A percentile compares a stretch with the other conserved stretches of the same genome.
Evolutionary conservation across 2,329 filamentous ascomycete species (phyloP).

Genomic region (Colletotrichum filicis): DNA sequence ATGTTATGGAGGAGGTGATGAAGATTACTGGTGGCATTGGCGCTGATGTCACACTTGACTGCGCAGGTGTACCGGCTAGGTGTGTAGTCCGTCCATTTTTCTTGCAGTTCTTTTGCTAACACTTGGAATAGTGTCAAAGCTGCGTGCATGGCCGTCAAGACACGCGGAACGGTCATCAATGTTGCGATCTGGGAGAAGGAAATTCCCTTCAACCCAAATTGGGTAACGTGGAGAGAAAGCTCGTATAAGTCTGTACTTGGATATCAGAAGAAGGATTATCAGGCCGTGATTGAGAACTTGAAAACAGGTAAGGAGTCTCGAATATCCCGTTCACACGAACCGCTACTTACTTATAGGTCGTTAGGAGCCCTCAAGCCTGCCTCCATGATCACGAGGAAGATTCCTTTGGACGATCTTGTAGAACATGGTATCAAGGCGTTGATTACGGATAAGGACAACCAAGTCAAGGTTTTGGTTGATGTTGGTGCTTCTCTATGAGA

Average conservation of each 20-base stretch:
- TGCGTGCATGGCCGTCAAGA: conserved; percentile 38
- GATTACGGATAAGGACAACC: conserved; percentile 63
- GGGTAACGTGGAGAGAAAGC: conserved; percentile 38
- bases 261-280: conserved; percentile 37
- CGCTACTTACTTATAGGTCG: not conserved
- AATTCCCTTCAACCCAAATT: conserved; percentile 37
- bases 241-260: conserved; percentile 36
- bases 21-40: conserved; percentile 36
- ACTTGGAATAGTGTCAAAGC: conserved; percentile 26
- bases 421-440: conserved; percentile 63
- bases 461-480: conserved; percentile 66
- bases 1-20: conserved; percentile 35
- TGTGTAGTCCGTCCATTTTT: not conserved
- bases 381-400: conserved; percentile 65
- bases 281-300: conserved; percentile 40
- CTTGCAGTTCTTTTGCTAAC: not conserved
- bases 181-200: conserved; percentile 42
- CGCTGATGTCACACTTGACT: conserved; percentile 39
- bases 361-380: conserved; percentile 51
- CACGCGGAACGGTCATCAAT: conserved; percentile 39
- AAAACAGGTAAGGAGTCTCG: conserved; percentile 31
- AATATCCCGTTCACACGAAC: fast-evolving
- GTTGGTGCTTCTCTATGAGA: conserved; percentile 5
- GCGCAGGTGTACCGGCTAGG: conserved; percentile 39
- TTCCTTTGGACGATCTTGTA: conserved; percentile 59